Base-by-base conservation (phyloP, 345 rosid genomes). In the Nephelium lappaceum region DNA sequence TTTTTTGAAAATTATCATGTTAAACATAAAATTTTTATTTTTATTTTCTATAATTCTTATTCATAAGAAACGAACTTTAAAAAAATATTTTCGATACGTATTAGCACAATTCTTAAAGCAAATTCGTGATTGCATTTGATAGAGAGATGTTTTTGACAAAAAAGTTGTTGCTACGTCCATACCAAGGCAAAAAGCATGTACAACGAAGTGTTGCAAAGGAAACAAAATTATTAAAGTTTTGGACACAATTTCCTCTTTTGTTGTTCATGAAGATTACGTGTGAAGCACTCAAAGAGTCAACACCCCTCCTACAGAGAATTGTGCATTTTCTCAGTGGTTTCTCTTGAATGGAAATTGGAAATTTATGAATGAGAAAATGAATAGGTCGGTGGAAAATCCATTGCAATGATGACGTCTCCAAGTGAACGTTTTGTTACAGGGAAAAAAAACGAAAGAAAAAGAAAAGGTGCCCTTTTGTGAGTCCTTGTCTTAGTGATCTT, bases 341-440 rank as follows among this genome's bases (percentile, higher is more conserved):
- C 67, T 64, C 65, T 8, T 60, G 65, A 8, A 60, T 64, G 58
- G n/a, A 53, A 49, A 53, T 15, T 53, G 58, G 38, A 27, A 75
- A 27, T 75, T 19, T 5, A 11, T 11, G 23, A 21, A 8, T 31
- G 36, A 25, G 67, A 53, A 55, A 74, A 42, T 24, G 6, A 39
- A 8, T 0, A 14, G 0, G 79, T 76, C 55, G 66, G 72, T 76
- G 72, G 53, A 51, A 76, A 51, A 66, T 76, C 24, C 36, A n/a
- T 21, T 53, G 72, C n/a, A 6, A 21, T 2, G n/a, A 65, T 42
- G 53, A 15, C 19, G 60, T 19, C 10, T 11, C 16, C 9, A 55
- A 1, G 38, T 31, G 42, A 6, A 65, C 7, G 3, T 65, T 18
- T 14, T 4, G 10, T 12, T 5, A 4, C 8, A 41, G 25, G 10